A percentile compares a stretch with the other conserved stretches of the same genome.
These are phyloP conservation scores for Apiospora pterosperma DNA, from an alignment of 2,329 filamentous ascomycete genomes.

Conservation along the genomic window DNA sequence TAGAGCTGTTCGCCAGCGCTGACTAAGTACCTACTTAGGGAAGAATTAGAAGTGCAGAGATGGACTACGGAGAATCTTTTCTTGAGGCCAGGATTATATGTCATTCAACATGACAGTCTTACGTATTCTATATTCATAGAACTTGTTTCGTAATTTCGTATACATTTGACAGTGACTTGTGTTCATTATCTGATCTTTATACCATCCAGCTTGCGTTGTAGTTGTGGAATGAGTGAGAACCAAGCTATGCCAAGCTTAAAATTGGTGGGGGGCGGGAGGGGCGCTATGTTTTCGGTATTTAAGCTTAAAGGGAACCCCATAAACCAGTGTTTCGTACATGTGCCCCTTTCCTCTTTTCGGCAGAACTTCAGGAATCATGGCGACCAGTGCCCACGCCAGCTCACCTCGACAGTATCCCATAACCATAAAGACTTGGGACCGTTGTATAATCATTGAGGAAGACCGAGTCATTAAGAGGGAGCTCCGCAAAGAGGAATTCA, in stretches of 20 bases:
- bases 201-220: not conserved
- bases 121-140: not conserved
- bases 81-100: not conserved
- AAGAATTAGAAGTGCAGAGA: not conserved
- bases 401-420: not conserved
- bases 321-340: not conserved
- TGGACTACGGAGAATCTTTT: not conserved
- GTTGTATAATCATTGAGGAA: not conserved
- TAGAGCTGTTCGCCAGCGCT: not conserved
- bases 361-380: not conserved
- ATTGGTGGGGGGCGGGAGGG: not conserved
- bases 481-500: not conserved
- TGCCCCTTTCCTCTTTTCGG: not conserved
- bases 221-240: not conserved
- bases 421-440: not conserved
- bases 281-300: not conserved
- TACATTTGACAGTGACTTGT: not conserved
- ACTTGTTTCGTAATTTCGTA: not conserved
- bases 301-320: not conserved
- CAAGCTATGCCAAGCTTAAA: not conserved
- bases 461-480: not conserved
- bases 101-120: not conserved
- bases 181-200: not conserved
- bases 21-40: too few relatives aligned
- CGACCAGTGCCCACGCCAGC: not conserved